Conservation (phyloP, 345 rosid genomes). For the Gynandropsis gynandra region DNA sequence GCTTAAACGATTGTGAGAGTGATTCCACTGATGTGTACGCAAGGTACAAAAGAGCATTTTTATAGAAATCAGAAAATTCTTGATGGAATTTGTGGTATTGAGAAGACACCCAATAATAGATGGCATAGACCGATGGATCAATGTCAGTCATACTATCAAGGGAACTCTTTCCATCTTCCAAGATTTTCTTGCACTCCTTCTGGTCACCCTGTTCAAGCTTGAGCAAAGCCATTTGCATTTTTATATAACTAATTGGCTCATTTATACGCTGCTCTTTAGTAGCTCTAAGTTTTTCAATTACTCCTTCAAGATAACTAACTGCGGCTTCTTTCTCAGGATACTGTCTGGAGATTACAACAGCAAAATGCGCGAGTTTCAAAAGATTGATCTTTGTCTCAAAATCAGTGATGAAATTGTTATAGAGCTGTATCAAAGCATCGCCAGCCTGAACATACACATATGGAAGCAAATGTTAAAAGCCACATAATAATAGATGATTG, state of each 20-base stretch:
- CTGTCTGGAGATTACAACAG: slow-evolving; percentile 84
- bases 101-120: slow-evolving; percentile 88
- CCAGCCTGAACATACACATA: slow-evolving; percentile 54
- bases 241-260: slow-evolving; percentile 83
- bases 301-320: slow-evolving; percentile 68
- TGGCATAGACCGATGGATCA: slow-evolving; percentile 92
- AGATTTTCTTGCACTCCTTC: slow-evolving; percentile 81
- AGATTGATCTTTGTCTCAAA: slow-evolving; percentile 98
- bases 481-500: neutral
- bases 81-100: slow-evolving; percentile 73
- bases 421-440: slow-evolving; percentile 81
- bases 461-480: slow-evolving; percentile 4
- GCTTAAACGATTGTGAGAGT: slow-evolving; percentile 88
- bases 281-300: slow-evolving; percentile 72
- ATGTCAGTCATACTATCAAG: slow-evolving; percentile 96
- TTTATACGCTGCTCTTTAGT: slow-evolving; percentile 73
- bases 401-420: slow-evolving; percentile 87
- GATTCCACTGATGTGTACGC: slow-evolving; percentile 93
- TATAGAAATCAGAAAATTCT: slow-evolving; percentile 92
- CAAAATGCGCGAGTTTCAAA: slow-evolving; percentile 94
- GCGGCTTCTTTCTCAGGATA: slow-evolving; percentile 96
- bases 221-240: slow-evolving; percentile 78
- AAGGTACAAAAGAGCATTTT: slow-evolving; percentile 85
- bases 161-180: slow-evolving; percentile 81
- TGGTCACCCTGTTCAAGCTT: slow-evolving; percentile 88